Base-by-base conservation (phyloP, 2,329 filamentous ascomycete genomes). In the Aureobasidium subglaciale region DNA sequence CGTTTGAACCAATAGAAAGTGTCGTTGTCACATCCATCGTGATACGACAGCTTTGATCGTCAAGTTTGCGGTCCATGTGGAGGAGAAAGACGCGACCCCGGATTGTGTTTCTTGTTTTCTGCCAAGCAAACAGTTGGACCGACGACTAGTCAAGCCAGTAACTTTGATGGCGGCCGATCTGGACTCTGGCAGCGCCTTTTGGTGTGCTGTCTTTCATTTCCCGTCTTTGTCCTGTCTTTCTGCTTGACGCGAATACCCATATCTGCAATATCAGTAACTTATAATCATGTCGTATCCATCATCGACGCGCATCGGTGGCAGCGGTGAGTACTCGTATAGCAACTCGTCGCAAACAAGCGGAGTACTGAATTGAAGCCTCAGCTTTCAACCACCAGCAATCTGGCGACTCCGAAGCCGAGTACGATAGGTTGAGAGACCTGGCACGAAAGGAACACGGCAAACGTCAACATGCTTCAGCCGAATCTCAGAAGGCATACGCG, bases 381-480 rank as follows among this genome's bases (percentile, higher is more conserved):
- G 88, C 86, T 71, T 89, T 92, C 76, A 88, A 85, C 71, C 85
- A 90, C 69, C 79, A 78, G 58, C 78, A 84, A 62, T 82, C 81
- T 67, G 75, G 75, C 63, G 79, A 85, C 58, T 78, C 83, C 55
- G 91, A 97, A 76, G 83, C 79, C 63, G 91, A 97, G 74, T 97
- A 97, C 72, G 91, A 97, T 69, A 87, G 89, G 54, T 81, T 97
- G 41, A 89, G 93, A 65, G 85, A 86, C 63, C 79, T 91, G 16
- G 93, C 92, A 16, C 84, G 88, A 60, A 78, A 84, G 64, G 91
- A 96, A 77, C 89, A 87, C 57, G 75, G 78, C 50, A 89, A 93
- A 75, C 87, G 89, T 63, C 82, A 82, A 60, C 78, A 81, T 52
- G 95, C 88, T 74, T 67, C 68, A 16, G 64, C 66, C 43, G 78